Base-by-base conservation (phyloP, 2,329 filamentous ascomycete genomes). In the Geosmithia morbida region DNA sequence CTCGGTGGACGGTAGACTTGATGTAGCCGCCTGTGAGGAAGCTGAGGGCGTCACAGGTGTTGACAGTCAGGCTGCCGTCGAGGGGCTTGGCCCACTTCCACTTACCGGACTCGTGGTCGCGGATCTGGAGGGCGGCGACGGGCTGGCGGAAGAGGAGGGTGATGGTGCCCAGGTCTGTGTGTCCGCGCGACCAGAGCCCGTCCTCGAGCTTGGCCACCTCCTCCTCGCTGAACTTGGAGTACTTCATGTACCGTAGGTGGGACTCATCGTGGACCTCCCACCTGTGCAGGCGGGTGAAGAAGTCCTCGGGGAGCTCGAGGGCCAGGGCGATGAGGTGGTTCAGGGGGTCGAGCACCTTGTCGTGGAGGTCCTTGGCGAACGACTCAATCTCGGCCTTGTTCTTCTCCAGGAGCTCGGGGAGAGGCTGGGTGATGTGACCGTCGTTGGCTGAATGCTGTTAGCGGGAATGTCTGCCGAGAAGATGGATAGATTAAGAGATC, bases 191-290 rank as follows among this genome's bases (percentile, higher is more conserved):
- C 51, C 71, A 71, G 0, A 74, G 60, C 0, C 58, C 59, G 18
- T 63, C 60, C 0, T 66, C 67, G 2, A 66, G 62, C 40, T 61
- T 63, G 29, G 63, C 65, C 48, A 70, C 70, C 20, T 74, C 68
- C n/a, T 72, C 66, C 0, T 64, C 56, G 0, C 62, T 67, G 37
- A 75, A 71, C 0, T 68, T 67, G 8, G 66, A 65, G 50, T 79
- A 79, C 45, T 72, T 66, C 75, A 81, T 81, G 57, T 79, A 81
- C 2, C 79, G 69, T n/a, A 81, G 65, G 49, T 81, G 76, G 20
- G 76, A 74, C 50, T 81, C 76, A 17, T 72, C 69, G 26, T 72
- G 67, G n/a, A 69, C 65, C 2, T 78, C 68, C 57, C 80, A 83
- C 16, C 64, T 66, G 56, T 83, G 79, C 7, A 60, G 16, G 0